Evolutionary conservation across 2,329 filamentous ascomycete species (phyloP), one percentile per base, ranked within the genome.

Genomic region (Cercospora zeina): DNA sequence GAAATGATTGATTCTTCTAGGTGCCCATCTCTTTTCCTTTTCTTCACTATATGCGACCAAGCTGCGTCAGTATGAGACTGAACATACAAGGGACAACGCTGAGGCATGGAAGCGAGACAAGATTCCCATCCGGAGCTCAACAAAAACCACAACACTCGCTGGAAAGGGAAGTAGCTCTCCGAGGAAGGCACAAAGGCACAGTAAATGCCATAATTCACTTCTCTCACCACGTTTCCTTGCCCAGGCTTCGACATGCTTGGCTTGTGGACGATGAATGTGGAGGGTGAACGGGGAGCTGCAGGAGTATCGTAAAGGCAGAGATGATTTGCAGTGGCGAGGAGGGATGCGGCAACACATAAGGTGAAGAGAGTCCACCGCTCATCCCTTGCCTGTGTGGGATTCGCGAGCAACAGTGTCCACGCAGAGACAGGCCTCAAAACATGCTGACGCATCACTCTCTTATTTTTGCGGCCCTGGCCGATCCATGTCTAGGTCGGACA

Each of bases 401-500:
- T 7, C 50, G 19, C 16, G 27, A 36, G 30, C 16, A 54, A 34
- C 30, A 13, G 30, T 2, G 14, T 34, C 13, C 16, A 37, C 7
- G 16, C 14, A 9, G 16, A 36, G 1, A 27, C 19, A 3, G 37
- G n/a, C 5, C 24, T 24, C 21, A 5, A 24, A n/a, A 4, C 16
- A 50, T 39, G 16, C 6, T 53, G 45, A 27, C 33, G 2, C 16
- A 33, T 19, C n/a, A 33, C 21, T 13, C 27, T 21, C 27, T 59
- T 8, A 8, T 59, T 10, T 19, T 31, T 6, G 19, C 51, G 19
- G 27, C 24, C 3, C 37, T 54, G 13, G 54, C 34, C 0, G 21
- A 24, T 37, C 59, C 59, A 37, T 42, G 4, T 14, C 30, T 45
- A 9, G 27, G 53, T n/a, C 24, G 59, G 19, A 61, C 59, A 9